These are phyloP conservation scores for Coemansia sp. DNA, from an alignment of 192 early-diverging fungal genomes.

Conservation along the genomic window DNA sequence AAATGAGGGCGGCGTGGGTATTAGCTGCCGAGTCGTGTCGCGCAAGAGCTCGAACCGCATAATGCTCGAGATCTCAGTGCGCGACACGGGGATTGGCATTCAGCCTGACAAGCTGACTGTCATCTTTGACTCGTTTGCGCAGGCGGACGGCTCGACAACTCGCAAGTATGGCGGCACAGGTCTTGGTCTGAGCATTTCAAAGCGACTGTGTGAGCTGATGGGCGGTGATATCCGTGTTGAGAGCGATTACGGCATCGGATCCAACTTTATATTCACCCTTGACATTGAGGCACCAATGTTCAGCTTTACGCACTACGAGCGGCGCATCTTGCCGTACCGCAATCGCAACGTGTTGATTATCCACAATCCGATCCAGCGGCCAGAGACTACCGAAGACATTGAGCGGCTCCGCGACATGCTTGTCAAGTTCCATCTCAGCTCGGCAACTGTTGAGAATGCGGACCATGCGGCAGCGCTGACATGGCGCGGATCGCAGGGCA, in stretches of 20 bases:
- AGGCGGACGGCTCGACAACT: slow-evolving; percentile 79
- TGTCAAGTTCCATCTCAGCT: slow-evolving; percentile 57
- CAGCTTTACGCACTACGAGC: slow-evolving; percentile 40
- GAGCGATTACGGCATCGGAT: slow-evolving; percentile 69
- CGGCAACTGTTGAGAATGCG: slow-evolving; percentile 49
- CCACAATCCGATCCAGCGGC: slow-evolving; percentile 56
- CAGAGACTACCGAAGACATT: slow-evolving; percentile 27
- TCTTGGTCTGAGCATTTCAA: slow-evolving; percentile 80
- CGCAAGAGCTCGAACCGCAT: slow-evolving; percentile 42
- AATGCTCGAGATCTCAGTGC: slow-evolving; percentile 67
- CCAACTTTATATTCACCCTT: slow-evolving; percentile 76
- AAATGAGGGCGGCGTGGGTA: slow-evolving; percentile 65
- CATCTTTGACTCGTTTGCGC: slow-evolving; percentile 81
- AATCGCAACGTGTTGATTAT: slow-evolving; percentile 69
- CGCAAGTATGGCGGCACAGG: slow-evolving; percentile 88
- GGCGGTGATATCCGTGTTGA: slow-evolving; percentile 80
- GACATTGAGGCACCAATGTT: slow-evolving; percentile 32
- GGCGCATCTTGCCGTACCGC: slow-evolving; percentile 59
- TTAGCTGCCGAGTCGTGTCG: slow-evolving; percentile 55
- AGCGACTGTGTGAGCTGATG: slow-evolving; percentile 72
- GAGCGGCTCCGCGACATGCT: slow-evolving; percentile 52
- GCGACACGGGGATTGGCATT: slow-evolving; percentile 86
- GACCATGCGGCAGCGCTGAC: slow-evolving; percentile 32
- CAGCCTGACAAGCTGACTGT: slow-evolving; percentile 71
- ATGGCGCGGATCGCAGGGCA: slow-evolving; percentile 42